Conservation (phyloP, 345 rosid species). For the Carallia pectinifolia region DNA sequence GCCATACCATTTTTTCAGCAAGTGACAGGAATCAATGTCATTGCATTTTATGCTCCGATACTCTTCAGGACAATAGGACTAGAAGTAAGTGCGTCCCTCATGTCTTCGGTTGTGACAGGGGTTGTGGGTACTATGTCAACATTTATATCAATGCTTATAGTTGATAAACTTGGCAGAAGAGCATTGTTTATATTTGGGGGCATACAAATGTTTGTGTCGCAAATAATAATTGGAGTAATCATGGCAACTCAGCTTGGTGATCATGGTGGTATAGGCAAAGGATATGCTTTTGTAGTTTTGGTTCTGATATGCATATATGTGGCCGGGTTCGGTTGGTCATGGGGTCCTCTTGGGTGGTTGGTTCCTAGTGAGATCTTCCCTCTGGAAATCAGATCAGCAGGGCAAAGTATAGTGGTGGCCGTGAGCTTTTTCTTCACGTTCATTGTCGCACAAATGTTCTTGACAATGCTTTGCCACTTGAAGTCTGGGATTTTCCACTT, state of each 20-base stretch:
- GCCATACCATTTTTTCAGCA: constrained; percentile 36
- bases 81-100: constrained; percentile 27
- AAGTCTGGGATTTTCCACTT: constrained; percentile 63
- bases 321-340: constrained; percentile 63
- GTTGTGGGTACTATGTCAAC: constrained; percentile 21
- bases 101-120: constrained; percentile 18
- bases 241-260: constrained; percentile 30
- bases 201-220: constrained; percentile 28
- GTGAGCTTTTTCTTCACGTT: constrained; percentile 57
- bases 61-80: constrained; percentile 30
- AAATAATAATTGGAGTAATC: constrained; percentile 23
- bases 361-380: constrained; percentile 67
- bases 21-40: constrained; percentile 39
- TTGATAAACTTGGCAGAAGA: constrained; percentile 26
- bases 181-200: constrained; percentile 23
- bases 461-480: constrained; percentile 57
- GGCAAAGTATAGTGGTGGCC: constrained; percentile 57
- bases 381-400: constrained; percentile 53
- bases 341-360: constrained; percentile 76
- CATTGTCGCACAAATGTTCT: constrained; percentile 50
- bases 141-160: constrained; percentile 33
- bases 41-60: constrained; percentile 34
- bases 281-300: constrained; percentile 32
- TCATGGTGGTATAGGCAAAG: constrained; percentile 33
- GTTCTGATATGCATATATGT: constrained; percentile 48